phyloP scores from a whole-genome alignment of 2,329 filamentous ascomycete genomes.

The Aspergillus pseudonomiae region DNA sequence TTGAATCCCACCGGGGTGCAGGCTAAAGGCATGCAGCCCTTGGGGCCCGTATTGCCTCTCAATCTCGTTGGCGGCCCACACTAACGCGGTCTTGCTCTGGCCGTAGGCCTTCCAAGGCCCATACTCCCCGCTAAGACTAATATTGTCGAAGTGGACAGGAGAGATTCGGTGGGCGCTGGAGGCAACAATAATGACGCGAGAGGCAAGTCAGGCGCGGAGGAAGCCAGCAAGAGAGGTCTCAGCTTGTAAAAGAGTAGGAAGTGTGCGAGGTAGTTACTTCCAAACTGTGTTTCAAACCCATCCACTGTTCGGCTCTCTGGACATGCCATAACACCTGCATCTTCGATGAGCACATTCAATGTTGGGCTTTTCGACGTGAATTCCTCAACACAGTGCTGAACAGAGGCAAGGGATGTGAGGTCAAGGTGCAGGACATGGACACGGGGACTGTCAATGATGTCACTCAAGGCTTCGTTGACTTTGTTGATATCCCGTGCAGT shows the following conservation, averaged over 20 bases:
- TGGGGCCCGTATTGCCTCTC: too few species aligned
- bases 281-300: constrained; percentile 54
- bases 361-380: too few species aligned
- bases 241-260: constrained; percentile 58
- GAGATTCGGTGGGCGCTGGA: constrained; percentile 46
- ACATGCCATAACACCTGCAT: constrained; percentile 48
- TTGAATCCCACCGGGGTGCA: too few species aligned
- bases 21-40: too few species aligned
- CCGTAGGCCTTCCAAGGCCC: too few species aligned
- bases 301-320: constrained; percentile 37
- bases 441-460: constrained; percentile 13
- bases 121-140: too few species aligned
- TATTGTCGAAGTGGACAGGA: too few species aligned
- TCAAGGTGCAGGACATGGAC: constrained; percentile 20
- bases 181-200: constrained; percentile 52
- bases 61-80: too few species aligned
- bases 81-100: too few species aligned
- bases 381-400: neutral
- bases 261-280: constrained; percentile 55
- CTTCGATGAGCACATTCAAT: constrained; percentile 42
- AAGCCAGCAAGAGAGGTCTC: constrained; percentile 30
- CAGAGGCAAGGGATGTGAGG: neutral
- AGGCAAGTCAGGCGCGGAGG: constrained; percentile 42
- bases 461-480: constrained; percentile 29
- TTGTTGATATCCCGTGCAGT: constrained; percentile 40